Base-by-base conservation (phyloP, 441 rosid species). In the Adansonia gregorii region DNA sequence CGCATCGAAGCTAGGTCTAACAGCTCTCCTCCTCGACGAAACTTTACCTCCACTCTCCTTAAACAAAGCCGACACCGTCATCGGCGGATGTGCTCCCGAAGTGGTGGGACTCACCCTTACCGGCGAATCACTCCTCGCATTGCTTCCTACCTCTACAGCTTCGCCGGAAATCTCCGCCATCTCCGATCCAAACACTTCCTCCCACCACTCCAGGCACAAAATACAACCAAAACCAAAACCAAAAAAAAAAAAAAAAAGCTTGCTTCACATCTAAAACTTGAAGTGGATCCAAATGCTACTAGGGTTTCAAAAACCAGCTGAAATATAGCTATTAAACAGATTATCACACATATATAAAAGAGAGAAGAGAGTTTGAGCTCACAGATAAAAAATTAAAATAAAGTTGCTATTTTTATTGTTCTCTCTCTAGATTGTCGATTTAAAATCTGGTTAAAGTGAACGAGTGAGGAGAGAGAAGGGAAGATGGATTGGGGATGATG, bases 1-100 rank as follows among this genome's bases (percentile, higher is more conserved):
- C 60, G 97, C 93, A 82, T 95, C 98, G 67, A 95, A 91, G 90
- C 97, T 93, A 49, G 91, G 96, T 84, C 93, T 86, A 65, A 91
- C 80, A 45, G 91, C 81, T 77, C 98, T 81, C 82, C 99, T 86
- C 76, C 91, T 78, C 61, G 92, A 86, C 59, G 93, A 83, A 79
- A 83, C 85, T 84, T 83, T 91, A 52, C 93, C 87, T 76, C 79
- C 82, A 74, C 82, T 89, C 65, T 93, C 97, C 82, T 88, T 95
- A 83, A 90, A 91, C 58, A 97, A 93, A 45, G 92, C 89, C 55
- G 98, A 88, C 78, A 78, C 85, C 22, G 84, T 81, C 43, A 91
- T 82, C 3, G 91, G 86, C 65, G 87, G 86, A 19, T 82, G 5
- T 45, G 19, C 65, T 45, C 52, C 72, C 58, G 77, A n/a, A 7